Evolutionary conservation across 371 early-diverging fungal species (phyloP), one percentile per base, ranked within the genome.

Genomic region (Actinomortierella wolfii): DNA sequence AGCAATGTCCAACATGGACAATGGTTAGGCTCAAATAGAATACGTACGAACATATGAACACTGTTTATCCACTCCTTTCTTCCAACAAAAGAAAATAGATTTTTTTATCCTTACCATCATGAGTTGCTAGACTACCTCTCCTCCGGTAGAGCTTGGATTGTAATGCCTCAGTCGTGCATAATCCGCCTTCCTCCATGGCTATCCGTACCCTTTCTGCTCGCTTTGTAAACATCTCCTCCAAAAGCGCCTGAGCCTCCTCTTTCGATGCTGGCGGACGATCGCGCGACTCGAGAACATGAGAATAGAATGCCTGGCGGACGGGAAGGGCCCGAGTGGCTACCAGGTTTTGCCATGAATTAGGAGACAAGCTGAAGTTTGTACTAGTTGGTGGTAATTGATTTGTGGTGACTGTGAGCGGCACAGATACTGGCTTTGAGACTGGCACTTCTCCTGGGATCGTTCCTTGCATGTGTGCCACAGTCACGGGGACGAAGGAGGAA

Each of bases 141-240:
- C 71, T 57, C 34, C 40, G 62, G 44, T 55, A 54, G 43, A 71
- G 62, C 42, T 43, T 60, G 20, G 60, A 62, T 48, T 57, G 48
- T 51, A 71, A 51, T 9, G 66, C 71, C 45, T 71, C 71, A 2
- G 71, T 39, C 0, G 71, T 71, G 44, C 65, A 57, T 28, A 71
- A 58, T 44, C 61, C 21, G 1, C 71, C 71, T 7, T 65, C 47
- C n/a, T 71, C 71, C n/a, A 71, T 71, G 34, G 71, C 57, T 28
- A 41, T 52, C 28, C 71, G 71, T 48, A 71, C 61, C 42, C 51
- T 65, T 21, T 54, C 61, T 6, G 71, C 71, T 0, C 71, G 65
- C 42, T 65, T 49, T 34, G 57, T 65, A 43, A 71, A 71, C 71
- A 71, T 71, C 18, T 34, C 66, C 41, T 71, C 71, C 5, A 71